Evolutionary conservation across 2,329 filamentous ascomycete species (phyloP).

Genomic region (Xylariaceae sp.): DNA sequence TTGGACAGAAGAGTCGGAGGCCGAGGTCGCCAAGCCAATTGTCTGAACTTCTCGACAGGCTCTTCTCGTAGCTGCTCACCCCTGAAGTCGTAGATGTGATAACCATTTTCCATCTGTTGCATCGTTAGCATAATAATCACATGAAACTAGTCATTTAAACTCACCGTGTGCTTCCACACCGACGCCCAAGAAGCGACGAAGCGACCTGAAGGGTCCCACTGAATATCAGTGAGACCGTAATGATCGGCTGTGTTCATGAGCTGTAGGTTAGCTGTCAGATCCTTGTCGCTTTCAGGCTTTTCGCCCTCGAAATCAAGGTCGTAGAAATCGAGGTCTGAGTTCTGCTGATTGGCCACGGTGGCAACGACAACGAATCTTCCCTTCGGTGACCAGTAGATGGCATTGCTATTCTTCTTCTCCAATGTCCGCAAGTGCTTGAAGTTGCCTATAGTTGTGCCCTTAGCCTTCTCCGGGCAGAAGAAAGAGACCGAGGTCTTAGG

Average conservation of each 20-base stretch:
- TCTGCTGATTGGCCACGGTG: slow-evolving; percentile 90
- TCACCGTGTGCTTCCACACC: slow-evolving; percentile 93
- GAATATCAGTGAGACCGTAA: slow-evolving; percentile 96
- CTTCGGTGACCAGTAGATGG: slow-evolving; percentile 98
- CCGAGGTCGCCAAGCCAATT: slow-evolving; percentile 92
- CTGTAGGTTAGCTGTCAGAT: slow-evolving; percentile 92
- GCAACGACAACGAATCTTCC: slow-evolving; percentile 95
- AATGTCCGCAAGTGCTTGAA: slow-evolving; percentile 95
- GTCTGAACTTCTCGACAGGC: slow-evolving; percentile 95
- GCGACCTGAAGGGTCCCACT: slow-evolving; percentile 96
- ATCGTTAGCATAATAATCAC: slow-evolving; percentile 18
- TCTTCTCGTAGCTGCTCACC: slow-evolving; percentile 90
- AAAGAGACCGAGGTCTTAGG: slow-evolving; percentile 96
- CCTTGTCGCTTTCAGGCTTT: slow-evolving; percentile 91
- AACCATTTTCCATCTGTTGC: slow-evolving; percentile 96
- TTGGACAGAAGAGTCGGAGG: slow-evolving; percentile 90
- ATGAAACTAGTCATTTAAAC: slow-evolving; percentile 43
- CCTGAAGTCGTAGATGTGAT: slow-evolving; percentile 97
- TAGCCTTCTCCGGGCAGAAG: slow-evolving; percentile 95
- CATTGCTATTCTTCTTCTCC: slow-evolving; percentile 99
- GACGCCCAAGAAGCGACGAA: slow-evolving; percentile 94
- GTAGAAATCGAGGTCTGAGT: slow-evolving; percentile 96
- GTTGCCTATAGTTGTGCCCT: slow-evolving; percentile 81
- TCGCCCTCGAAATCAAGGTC: slow-evolving; percentile 98
- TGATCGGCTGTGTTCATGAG: slow-evolving; percentile 93